These are phyloP conservation scores for Dactylellina leptospora DNA, from an alignment of 2,329 filamentous ascomycete genomes.

Conservation along the genomic window DNA sequence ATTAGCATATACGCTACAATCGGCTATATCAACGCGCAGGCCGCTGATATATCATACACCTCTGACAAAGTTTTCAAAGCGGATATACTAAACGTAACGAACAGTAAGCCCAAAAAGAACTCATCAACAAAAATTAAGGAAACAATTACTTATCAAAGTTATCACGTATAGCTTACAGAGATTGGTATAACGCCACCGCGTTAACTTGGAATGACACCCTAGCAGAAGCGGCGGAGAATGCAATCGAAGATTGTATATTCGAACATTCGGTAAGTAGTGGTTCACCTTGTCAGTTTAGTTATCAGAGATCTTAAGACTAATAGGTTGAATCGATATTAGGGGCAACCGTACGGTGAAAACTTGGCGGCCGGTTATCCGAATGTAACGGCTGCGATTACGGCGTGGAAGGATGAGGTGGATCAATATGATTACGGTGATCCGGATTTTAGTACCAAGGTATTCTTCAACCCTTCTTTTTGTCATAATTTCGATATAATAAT, in stretches of 20 bases:
- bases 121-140: no score
- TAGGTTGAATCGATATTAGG: neutral
- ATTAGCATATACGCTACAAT: no score
- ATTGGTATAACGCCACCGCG: slow-evolving; percentile 50
- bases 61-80: slow-evolving; percentile 29
- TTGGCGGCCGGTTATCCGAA: slow-evolving; percentile 49
- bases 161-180: slow-evolving; percentile 36
- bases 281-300: neutral
- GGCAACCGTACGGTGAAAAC: slow-evolving; percentile 54
- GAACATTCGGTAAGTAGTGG: slow-evolving; percentile 39
- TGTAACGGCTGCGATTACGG: slow-evolving; percentile 32
- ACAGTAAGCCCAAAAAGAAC: slow-evolving; percentile 29
- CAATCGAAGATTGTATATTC: slow-evolving; percentile 45
- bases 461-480: no score
- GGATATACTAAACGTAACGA: slow-evolving; percentile 31
- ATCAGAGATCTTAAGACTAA: neutral
- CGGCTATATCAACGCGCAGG: slow-evolving; percentile 25
- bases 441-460: slow-evolving; percentile 38
- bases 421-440: slow-evolving; percentile 47
- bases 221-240: slow-evolving; percentile 31
- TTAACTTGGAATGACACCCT: slow-evolving; percentile 51
- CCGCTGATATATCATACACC: slow-evolving; percentile 48
- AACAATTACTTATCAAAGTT: neutral
- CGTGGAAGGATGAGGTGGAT: slow-evolving; percentile 53
- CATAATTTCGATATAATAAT: no score